Evolutionary conservation across 805 yeast species (phyloP), one percentile per base, ranked within the genome.

Genomic region (Yamadazyma akitaensis): DNA sequence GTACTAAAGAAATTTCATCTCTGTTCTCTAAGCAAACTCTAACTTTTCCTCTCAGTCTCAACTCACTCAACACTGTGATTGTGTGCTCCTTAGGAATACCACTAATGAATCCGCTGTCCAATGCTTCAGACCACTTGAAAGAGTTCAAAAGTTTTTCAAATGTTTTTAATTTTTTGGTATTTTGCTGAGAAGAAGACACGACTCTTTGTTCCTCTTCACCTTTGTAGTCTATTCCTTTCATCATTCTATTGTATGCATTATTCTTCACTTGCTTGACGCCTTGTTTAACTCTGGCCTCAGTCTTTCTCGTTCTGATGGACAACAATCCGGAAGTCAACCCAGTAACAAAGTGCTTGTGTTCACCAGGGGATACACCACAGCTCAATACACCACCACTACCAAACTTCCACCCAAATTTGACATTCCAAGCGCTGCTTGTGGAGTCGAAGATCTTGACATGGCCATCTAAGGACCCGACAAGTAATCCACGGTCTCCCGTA

Each of bases 401-500:
- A 61, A 87, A 92, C 67, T 91, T 92, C 97, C 98, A 92, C 41
- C 97, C 97, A 62, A 90, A 92, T 63, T 85, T 88, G 50, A 92
- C 96, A 50, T 85, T 86, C 88, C 92, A 91, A 56, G 80, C 77
- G 35, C 79, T 60, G 18, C 84, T 77, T 24, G 78, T 68, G 33
- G 88, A 80, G 64, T 91, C 97, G 63, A 92, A 88, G 38, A 91
- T 91, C 66, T 94, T 94, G 49, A 94, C 96, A 65, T 94, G 99
- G 17, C 99, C 99, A 67, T 94, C 99, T 48, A 94, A 73, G 0
- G 97, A 90, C 14, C 98, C 97, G 2, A 96, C 97, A 26, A 94
- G 70, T 38, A 94, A 71, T n/a, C 94, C 92, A 42, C 81, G 71
- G 51, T 81, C 88, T 26, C 84, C 85, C 9, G 92, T 84, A 54